These are phyloP conservation scores for Scheffersomyces lignosus DNA, from an alignment of 805 yeast genomes.

Conservation along the genomic window DNA sequence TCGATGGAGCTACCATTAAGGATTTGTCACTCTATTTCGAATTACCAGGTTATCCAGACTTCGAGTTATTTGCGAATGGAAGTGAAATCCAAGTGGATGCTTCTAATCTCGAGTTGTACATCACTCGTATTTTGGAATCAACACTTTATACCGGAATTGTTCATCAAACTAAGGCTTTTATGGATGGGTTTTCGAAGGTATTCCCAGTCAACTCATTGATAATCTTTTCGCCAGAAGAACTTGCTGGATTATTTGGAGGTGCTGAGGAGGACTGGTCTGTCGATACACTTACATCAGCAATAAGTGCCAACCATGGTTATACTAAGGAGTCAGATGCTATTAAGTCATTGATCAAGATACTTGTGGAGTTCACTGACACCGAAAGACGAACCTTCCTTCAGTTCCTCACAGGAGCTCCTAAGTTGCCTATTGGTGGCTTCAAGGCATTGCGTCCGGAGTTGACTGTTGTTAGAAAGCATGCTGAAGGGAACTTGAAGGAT, in stretches of 20 bases:
- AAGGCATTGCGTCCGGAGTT: conserved; percentile 75
- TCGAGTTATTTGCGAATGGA: conserved; percentile 62
- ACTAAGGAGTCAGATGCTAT: conserved; percentile 66
- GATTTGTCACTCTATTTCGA: conserved; percentile 64
- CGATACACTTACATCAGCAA: conserved; percentile 55
- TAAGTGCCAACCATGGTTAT: conserved; percentile 91
- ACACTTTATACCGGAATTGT: conserved; percentile 64
- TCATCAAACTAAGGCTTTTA: conserved; percentile 66
- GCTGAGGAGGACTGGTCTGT: conserved; percentile 85
- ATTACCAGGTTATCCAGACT: conserved; percentile 72
- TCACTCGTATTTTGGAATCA: conserved; percentile 55
- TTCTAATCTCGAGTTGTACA: conserved; percentile 57
- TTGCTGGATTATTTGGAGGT: conserved; percentile 70
- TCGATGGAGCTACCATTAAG: conserved; percentile 45
- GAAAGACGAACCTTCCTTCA: conserved; percentile 77
- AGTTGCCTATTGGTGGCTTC: conserved; percentile 92
- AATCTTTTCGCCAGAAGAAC: conserved; percentile 73
- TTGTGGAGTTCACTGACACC: conserved; percentile 51
- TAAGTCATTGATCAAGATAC: conserved; percentile 56
- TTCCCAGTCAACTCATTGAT: conserved; percentile 74
- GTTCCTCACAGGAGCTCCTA: conserved; percentile 91
- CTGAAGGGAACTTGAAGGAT: conserved; percentile 65
- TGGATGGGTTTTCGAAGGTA: conserved; percentile 77
- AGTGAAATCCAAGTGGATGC: conserved; percentile 45
- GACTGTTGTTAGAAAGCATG: conserved; percentile 81